Conservation (phyloP, 768 basidiomycete genomes). For the Phanerodontia chrysosporium region DNA sequence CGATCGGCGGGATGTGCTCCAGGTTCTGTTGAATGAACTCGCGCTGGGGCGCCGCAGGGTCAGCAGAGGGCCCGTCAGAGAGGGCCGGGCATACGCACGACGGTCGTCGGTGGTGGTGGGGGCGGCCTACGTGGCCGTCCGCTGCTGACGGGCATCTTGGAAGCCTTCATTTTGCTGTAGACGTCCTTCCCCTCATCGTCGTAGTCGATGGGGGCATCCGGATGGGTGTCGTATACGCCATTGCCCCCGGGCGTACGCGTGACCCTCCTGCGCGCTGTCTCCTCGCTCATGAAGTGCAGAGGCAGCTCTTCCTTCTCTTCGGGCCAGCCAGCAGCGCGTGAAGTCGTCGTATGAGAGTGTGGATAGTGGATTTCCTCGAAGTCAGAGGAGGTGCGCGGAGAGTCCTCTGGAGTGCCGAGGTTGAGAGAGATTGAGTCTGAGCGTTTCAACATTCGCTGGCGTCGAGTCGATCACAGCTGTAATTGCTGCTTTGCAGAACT, state of each 20-base stretch:
- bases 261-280: slow-evolving; percentile 45
- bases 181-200: slow-evolving; percentile 68
- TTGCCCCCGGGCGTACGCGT: slow-evolving; percentile 31
- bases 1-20: slow-evolving; percentile 70
- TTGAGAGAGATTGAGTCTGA: slow-evolving; percentile 57
- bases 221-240: slow-evolving; percentile 23
- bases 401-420: slow-evolving; percentile 49
- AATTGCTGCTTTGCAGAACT: slow-evolving; percentile 8
- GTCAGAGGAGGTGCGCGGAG: slow-evolving; percentile 54
- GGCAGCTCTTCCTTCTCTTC: slow-evolving; percentile 41
- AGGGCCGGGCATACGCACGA: slow-evolving; percentile 19
- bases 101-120: slow-evolving; percentile 59
- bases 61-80: not conserved
- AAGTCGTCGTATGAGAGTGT: slow-evolving; percentile 18
- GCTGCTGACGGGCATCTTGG: slow-evolving; percentile 29
- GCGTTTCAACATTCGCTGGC: slow-evolving; percentile 6
- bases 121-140: slow-evolving; percentile 61
- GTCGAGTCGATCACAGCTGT: not conserved
- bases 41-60: slow-evolving; percentile 36
- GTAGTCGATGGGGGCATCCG: slow-evolving; percentile 31
- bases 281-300: slow-evolving; percentile 49
- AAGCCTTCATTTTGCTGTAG: slow-evolving; percentile 40
- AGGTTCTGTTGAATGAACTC: slow-evolving; percentile 79
- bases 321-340: slow-evolving; percentile 26
- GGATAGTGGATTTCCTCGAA: slow-evolving; percentile 72